Base-by-base conservation (phyloP, 2,329 filamentous ascomycete species). In the Plenodomus lindquistii region DNA sequence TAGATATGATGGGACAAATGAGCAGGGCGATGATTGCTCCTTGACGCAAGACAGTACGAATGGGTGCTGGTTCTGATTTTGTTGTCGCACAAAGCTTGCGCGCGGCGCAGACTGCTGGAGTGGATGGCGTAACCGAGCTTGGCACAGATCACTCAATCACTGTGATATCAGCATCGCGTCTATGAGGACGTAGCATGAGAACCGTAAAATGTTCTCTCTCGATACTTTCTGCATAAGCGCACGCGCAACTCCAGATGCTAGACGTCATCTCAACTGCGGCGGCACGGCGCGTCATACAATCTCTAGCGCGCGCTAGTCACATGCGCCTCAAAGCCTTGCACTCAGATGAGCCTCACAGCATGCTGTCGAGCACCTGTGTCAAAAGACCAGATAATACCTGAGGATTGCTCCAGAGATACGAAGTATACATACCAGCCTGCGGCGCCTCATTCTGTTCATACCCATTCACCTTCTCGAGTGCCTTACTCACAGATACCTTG, bases 251-350 rank as follows among this genome's bases (percentile, higher is more conserved):
- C 24, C 4, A 45, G 16, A 48, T 47, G 38, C 36, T 15, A 46
- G 42, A 56, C 53, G 55, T 59, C 55, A 59, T 54, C 22, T 42
- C 27, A n/a, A 40, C 27, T n/a, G 18, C 13, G 48, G 21, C 42
- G 42, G 18, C 29, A 46, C 40, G 37, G 49, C 42, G 52, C 49
- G 55, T 55, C 52, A 58, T 58, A 18, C 17, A 55, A 21, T 21
- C 15, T 21, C 29, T 15, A 42, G 39, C 36, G 34, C 31, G n/a
- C 49, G 49, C 52, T 55, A 56, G 45, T 39, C 37, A 31, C 44
- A 40, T 45, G 41, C 46, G 35, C 10, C 44, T 24, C 38, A 11
- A 24, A 24, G 11, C 22, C 22, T 6, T 11, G 11, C 22, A 24
- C n/a, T n/a, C n/a, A n/a, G n/a, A n/a, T n/a, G n/a, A n/a, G n/a